Base-by-base conservation (phyloP, 768 basidiomycete species). In the Tephrocybe sp. region DNA sequence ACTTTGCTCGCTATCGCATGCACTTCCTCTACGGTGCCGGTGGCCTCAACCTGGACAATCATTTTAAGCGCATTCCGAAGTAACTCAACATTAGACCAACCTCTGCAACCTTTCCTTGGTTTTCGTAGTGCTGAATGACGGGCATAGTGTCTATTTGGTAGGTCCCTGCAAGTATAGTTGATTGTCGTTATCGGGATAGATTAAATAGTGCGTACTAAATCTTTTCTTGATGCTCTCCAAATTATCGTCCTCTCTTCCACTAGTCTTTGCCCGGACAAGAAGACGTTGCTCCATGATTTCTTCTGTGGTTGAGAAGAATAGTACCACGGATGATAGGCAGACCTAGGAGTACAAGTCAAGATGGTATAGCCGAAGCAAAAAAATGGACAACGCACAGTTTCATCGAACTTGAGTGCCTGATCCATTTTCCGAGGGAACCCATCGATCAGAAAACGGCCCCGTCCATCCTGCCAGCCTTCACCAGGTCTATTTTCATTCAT, bases 361-460 rank as follows among this genome's bases (percentile, higher is more conserved):
- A 35, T 26, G 31, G 28, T 9, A 40, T 34, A 28, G 13, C 9
- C n/a, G 5, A 35, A 11, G 34, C 16, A 30, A 44, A 45, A 16
- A 31, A 32, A 19, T 44, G 35, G 19, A 16, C 16, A 3, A 68
- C 80, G 47, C 57, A 93, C 96, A 39, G 84, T 77, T 58, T 89
- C 75, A 61, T 98, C 96, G 63, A 98, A 99, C 65, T 85, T 84
- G 61, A 86, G 52, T 0, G 95, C 96, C 70, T 99, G 97, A 65
- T 99, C 97, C 93, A 98, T 94, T 76, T 98, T 94, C 53, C 96
- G 82, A 47, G 96, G 97, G 71, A 98, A 98, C 1, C 96, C 97
- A 55, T 99, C 96, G 54, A 99, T 86, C 59, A 98, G 77, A 76
- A 98, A 99, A 38, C 92, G 84, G 27, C 91, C 92, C 44, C 70